These are phyloP conservation scores for Rhizophagus sp. DNA, from an alignment of 192 early-diverging fungal genomes.

Conservation along the genomic window DNA sequence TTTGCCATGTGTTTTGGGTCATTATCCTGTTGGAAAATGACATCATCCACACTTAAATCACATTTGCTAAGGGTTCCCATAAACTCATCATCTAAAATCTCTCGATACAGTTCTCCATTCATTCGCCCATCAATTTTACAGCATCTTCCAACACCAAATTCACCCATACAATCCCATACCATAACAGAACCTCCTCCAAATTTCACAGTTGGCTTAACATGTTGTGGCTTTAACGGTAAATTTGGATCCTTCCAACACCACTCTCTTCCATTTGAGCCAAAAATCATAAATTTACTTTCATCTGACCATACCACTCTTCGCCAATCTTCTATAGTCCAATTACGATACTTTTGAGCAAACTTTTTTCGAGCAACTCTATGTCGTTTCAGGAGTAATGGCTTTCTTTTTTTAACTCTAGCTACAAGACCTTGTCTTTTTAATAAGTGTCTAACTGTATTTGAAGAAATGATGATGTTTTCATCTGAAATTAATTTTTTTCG, in stretches of 20 bases:
- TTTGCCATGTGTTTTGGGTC: background rate
- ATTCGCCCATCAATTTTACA: slow-evolving; percentile 20
- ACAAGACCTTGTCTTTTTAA: background rate
- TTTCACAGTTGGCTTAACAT: background rate
- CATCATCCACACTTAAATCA: slow-evolving; percentile 19
- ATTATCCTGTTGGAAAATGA: slow-evolving; percentile 41
- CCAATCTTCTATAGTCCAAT: slow-evolving; percentile 30
- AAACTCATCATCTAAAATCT: slow-evolving; percentile 32
- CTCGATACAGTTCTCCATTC: slow-evolving; percentile 18
- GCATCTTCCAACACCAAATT: background rate
- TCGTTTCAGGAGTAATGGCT: background rate
- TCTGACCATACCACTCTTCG: no score
- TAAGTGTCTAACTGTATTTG: background rate
- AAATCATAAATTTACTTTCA: no score
- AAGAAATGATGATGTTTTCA: background rate
- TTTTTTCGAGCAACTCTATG: background rate
- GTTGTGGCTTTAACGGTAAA: background rate
- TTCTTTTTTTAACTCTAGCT: background rate
- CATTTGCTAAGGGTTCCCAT: slow-evolving; percentile 23
- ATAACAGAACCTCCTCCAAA: slow-evolving; percentile 21
- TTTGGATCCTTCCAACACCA: no score
- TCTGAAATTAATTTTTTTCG: background rate
- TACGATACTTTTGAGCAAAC: slow-evolving; percentile 25
- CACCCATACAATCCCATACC: slow-evolving; percentile 29
- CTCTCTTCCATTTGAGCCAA: no score